Evolutionary conservation across 2,329 filamentous ascomycete genomes (phyloP).

Genomic region (Cladobotryum mycophilum): DNA sequence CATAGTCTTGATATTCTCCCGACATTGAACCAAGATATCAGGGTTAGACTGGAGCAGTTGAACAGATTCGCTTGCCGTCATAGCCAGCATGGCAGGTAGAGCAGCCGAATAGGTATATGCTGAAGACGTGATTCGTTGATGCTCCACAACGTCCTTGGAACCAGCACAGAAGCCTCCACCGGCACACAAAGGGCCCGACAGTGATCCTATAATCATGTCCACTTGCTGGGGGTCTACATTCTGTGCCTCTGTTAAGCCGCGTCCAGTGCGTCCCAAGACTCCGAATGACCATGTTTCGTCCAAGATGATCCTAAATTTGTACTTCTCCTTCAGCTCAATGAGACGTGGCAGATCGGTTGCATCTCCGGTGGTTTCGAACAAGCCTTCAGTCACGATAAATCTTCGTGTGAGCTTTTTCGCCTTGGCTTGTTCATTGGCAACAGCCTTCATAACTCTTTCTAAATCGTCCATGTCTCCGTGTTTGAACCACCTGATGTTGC

Average conservation of each 20-base stretch:
- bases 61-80: conserved; percentile 90
- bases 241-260: conserved; percentile 90
- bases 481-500: conserved; percentile 87
- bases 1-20: conserved; percentile 84
- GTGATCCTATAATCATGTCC: conserved; percentile 94
- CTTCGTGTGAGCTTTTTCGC: conserved; percentile 83
- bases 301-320: conserved; percentile 96
- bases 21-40: conserved; percentile 68
- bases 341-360: conserved; percentile 78
- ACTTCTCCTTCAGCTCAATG: conserved; percentile 87
- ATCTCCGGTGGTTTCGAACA: conserved; percentile 89
- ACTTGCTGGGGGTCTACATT: conserved; percentile 90
- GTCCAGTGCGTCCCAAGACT: conserved; percentile 82
- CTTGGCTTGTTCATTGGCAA: conserved; percentile 78
- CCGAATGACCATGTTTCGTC: conserved; percentile 98
- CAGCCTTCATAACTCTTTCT: conserved; percentile 74
- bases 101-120: conserved; percentile 96
- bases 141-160: conserved; percentile 83
- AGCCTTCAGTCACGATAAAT: conserved; percentile 91
- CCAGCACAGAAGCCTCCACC: conserved; percentile 96
- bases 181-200: conserved; percentile 83
- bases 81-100: conserved; percentile 85
- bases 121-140: conserved; percentile 87
- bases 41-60: conserved; percentile 80
- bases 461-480: conserved; percentile 95